phyloP scores from a whole-genome alignment of 108 stramenopile species.

The Nitzschia palea region DNA sequence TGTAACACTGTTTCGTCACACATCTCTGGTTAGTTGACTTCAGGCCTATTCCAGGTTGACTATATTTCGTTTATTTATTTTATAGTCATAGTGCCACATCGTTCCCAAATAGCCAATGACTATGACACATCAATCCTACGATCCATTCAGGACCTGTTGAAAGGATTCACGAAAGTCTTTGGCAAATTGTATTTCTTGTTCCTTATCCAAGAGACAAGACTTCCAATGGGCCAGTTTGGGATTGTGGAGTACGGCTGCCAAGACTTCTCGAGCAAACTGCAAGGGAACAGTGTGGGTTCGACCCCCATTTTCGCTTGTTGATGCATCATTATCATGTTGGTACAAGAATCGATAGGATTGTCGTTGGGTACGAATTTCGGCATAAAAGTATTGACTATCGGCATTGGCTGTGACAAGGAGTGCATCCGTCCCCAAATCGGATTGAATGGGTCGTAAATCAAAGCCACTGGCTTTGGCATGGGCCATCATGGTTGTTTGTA shows the following conservation, averaged over 20 bases:
- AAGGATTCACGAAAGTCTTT: constrained; percentile 20
- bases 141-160: background rate
- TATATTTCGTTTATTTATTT: too few relatives aligned
- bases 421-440: constrained; percentile 54
- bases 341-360: constrained; percentile 28
- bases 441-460: constrained; percentile 65
- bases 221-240: constrained; percentile 85
- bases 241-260: constrained; percentile 67
- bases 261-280: constrained; percentile 89
- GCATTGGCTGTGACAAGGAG: constrained; percentile 58
- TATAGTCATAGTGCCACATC: background rate
- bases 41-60: too few relatives aligned
- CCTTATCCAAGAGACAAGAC: constrained; percentile 70
- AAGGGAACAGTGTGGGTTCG: constrained; percentile 55
- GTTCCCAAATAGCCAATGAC: background rate
- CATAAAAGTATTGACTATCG: constrained; percentile 37
- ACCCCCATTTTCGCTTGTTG: background rate
- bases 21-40: too few relatives aligned
- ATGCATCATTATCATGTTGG: constrained; percentile 32
- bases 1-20: too few relatives aligned
- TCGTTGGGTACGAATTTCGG: constrained; percentile 25
- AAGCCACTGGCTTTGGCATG: constrained; percentile 59
- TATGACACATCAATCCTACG: background rate
- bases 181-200: constrained; percentile 74
- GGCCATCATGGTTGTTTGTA: constrained; percentile 66